These are phyloP conservation scores for Plasmodium gaboni DNA, from an alignment of 169 alveolate genomes.

Conservation along the genomic window DNA sequence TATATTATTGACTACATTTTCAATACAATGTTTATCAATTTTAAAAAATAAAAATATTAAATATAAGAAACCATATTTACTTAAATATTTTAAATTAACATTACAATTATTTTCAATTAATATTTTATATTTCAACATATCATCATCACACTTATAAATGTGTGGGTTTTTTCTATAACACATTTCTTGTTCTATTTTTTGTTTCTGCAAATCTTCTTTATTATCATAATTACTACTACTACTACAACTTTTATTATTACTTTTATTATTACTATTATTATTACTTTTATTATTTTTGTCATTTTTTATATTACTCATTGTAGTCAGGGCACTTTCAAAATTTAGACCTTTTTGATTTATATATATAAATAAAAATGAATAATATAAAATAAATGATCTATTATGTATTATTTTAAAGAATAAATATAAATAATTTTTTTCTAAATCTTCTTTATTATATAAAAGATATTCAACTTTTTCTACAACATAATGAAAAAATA, in stretches of 20 bases:
- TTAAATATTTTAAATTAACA: slow-evolving; percentile 16
- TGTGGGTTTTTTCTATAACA: not conserved
- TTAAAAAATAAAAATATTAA: slow-evolving; percentile 58
- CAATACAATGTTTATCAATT: slow-evolving; percentile 53
- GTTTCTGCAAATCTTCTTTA: slow-evolving; percentile 2
- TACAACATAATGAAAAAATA: slow-evolving; percentile 57
- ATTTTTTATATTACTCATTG: not conserved
- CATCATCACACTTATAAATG: slow-evolving; percentile 18
- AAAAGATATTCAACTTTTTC: slow-evolving; percentile 61
- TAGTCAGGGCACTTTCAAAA: slow-evolving; percentile 7
- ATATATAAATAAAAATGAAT: slow-evolving; percentile 47
- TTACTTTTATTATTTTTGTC: not conserved
- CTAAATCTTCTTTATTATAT: slow-evolving; percentile 76
- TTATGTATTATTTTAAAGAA: slow-evolving; percentile 58
- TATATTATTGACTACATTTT: slow-evolving; percentile 4
- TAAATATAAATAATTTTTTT: slow-evolving; percentile 43
- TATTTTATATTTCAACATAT: slow-evolving; percentile 20
- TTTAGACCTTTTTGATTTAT: slow-evolving; percentile 13
- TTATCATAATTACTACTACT: not conserved
- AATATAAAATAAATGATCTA: slow-evolving; percentile 56
- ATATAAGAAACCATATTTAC: slow-evolving; percentile 74
- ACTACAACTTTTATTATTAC: not conserved
- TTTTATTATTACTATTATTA: not conserved
- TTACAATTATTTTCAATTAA: slow-evolving; percentile 21
- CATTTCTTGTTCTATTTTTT: no score